Percentiles rank a stretch among this genome's conserved stretches.
Conservation (phyloP, 768 basidiomycete genomes). For the Epithele typhae region DNA sequence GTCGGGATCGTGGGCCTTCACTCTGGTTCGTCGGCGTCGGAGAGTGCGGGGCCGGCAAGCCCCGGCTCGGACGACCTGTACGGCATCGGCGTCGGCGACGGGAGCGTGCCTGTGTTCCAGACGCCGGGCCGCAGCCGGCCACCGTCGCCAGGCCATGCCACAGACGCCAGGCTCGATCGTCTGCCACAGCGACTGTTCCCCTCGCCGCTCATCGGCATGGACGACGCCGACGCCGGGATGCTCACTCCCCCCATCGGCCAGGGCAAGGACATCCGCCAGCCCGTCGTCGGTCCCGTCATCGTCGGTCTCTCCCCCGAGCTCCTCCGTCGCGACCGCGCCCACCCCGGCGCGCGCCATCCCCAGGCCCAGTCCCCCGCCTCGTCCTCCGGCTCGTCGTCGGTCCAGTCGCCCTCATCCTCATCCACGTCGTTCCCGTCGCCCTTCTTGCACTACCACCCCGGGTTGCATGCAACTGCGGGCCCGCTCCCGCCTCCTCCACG, state of each 20-base stretch:
- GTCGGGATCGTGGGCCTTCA: conserved; percentile 49
- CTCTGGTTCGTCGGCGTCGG: conserved; percentile 20
- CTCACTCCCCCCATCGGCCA: conserved; percentile 62
- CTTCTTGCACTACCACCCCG: conserved; percentile 62
- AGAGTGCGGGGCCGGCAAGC: conserved; percentile 15
- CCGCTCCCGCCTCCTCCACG: conserved; percentile 70
- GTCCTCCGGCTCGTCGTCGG: background rate
- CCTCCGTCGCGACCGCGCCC: too few species aligned
- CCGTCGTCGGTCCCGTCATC: conserved; percentile 61
- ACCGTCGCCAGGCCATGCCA: conserved; percentile 22
- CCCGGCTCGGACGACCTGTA: conserved; percentile 9
- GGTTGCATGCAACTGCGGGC: conserved; percentile 65
- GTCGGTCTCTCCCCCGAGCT: conserved; percentile 30
- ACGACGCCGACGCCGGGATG: conserved; percentile 27
- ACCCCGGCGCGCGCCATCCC: background rate
- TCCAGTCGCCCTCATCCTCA: conserved; percentile 1
- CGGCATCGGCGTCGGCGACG: conserved; percentile 10
- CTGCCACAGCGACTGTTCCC: conserved; percentile 5
- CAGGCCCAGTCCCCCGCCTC: conserved; percentile 4
- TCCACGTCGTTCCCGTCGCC: conserved; percentile 27
- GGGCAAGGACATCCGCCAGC: conserved; percentile 51
- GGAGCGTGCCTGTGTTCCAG: conserved; percentile 35
- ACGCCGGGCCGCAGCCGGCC: conserved; percentile 29
- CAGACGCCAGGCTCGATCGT: conserved; percentile 9
- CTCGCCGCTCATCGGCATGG: conserved; percentile 15